Percentiles rank a stretch among this genome's conserved stretches.
phyloP scores from a whole-genome alignment of 208 protist genomes.

The Balamuthia mandrillaris region DNA sequence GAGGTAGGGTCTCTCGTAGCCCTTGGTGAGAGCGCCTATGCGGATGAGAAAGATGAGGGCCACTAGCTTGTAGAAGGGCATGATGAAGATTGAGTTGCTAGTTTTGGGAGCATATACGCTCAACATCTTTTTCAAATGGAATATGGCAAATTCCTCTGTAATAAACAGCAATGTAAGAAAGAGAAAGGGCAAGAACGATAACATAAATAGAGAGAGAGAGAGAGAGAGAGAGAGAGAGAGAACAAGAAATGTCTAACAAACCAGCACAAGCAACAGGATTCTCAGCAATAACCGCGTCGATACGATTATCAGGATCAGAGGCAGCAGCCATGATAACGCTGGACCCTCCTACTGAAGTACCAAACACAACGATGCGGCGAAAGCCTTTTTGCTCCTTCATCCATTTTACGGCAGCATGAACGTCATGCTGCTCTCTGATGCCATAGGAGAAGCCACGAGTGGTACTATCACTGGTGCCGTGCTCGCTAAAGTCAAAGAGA shows the following conservation, averaged over 20 bases:
- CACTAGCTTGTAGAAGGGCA: constrained; percentile 8
- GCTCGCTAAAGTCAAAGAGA: constrained; percentile 85
- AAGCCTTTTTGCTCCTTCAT: constrained; percentile 75
- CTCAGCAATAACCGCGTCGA: constrained; percentile 82
- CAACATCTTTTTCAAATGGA: constrained; percentile 25
- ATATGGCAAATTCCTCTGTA: constrained; percentile 18
- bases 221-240: no score
- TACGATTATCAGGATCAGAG: constrained; percentile 74
- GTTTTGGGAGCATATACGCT: not conserved
- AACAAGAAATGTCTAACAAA: constrained; percentile 62
- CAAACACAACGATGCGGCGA: constrained; percentile 77
- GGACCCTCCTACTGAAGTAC: constrained; percentile 82
- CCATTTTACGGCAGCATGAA: constrained; percentile 75
- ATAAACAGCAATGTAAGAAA: not conserved
- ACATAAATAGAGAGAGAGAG: no score
- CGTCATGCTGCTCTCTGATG: constrained; percentile 83
- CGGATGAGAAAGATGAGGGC: not conserved
- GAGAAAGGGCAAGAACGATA: no score
- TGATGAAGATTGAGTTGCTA: not conserved
- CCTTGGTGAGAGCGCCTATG: not conserved
- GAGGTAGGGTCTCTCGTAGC: constrained; percentile 5
- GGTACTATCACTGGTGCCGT: constrained; percentile 77
- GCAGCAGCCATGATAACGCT: constrained; percentile 84
- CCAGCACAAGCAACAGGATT: constrained; percentile 82
- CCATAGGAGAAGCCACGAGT: constrained; percentile 82